These are phyloP conservation scores for Rubia yunnanensis DNA, from an alignment of 257 asterid genomes.

Conservation along the genomic window DNA sequence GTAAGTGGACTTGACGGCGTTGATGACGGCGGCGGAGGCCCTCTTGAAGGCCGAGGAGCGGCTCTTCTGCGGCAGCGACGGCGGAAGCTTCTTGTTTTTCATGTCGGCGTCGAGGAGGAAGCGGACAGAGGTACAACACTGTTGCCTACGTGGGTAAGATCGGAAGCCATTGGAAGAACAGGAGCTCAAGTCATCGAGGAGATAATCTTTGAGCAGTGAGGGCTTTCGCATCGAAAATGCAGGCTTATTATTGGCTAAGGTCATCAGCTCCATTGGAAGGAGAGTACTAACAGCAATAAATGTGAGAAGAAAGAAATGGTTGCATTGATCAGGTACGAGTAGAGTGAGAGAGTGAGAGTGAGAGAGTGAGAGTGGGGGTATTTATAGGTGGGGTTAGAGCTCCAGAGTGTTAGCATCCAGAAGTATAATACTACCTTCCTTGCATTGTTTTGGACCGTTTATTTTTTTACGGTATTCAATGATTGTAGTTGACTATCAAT, in stretches of 20 bases:
- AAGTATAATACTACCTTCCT: no score
- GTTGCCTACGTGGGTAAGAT: constrained; percentile 29
- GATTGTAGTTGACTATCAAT: no score
- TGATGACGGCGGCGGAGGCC: constrained; percentile 32
- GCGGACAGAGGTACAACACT: constrained; percentile 34
- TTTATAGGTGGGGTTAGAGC: neutral
- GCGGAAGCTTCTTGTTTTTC: constrained; percentile 13
- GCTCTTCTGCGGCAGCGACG: constrained; percentile 20
- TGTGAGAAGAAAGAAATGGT: constrained; percentile 2
- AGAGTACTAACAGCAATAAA: constrained; percentile 11
- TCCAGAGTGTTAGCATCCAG: no score
- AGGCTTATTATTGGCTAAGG: constrained; percentile 11
- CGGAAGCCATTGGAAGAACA: constrained; percentile 46
- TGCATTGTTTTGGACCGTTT: no score
- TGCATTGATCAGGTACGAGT: constrained; percentile 2
- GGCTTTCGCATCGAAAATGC: constrained; percentile 18
- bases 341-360: neutral
- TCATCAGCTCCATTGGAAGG: constrained; percentile 15
- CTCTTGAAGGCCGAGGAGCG: constrained; percentile 38
- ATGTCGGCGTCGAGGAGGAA: constrained; percentile 32
- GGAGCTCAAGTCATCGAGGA: constrained; percentile 39
- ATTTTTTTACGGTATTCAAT: no score
- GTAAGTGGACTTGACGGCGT: constrained; percentile 39
- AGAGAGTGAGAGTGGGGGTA: neutral
- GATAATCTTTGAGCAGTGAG: constrained; percentile 33